Evolutionary conservation across 2,329 filamentous ascomycete species (phyloP), one percentile per base, ranked within the genome.

Genomic region (Taxawa tesnikishii): DNA sequence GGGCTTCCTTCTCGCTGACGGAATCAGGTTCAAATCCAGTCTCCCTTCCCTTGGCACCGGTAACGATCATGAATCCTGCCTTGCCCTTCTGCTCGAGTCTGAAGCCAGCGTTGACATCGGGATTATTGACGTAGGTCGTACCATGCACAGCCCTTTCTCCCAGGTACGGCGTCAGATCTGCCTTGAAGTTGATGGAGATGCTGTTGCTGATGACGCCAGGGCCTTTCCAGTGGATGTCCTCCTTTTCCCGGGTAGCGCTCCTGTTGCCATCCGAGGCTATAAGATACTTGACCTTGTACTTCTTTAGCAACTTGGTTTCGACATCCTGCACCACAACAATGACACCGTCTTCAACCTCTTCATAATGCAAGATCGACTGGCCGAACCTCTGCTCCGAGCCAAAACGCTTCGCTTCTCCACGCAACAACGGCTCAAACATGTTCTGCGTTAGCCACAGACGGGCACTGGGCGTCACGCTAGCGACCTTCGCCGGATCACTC

Each of bases 181-280:
- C 43, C 26, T 42, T 39, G 32, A 44, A 46, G 32, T 46, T 45
- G 28, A 47, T 45, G 2, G 44, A 43, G 14, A 47, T 31, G 14
- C 38, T 37, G 12, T 42, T 29, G n/a, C 29, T 32, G 1, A 47
- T 28, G 14, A 43, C 24, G 2, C 44, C 43, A 27, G 38, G 43
- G 4, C 43, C 42, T 15, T 28, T 12, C 34, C 38, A 40, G 6
- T 38, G 15, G 6, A 44, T 39, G 6, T 36, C 34, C 2, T 44
- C 34, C 14, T 39, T 39, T 7, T 28, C 16, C 8, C 41, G 26
- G 3, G 37, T 31, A n/a, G 36, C 26, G 8, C 32, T 39, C 8
- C 37, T 37, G 15, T 36, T 39, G 7, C 42, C 43, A 27, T 46
- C 42, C 11, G 36, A 37, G 10, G 33, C 39, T 4, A 46, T 23